A percentile compares a stretch with the other conserved stretches of the same genome.
Evolutionary conservation across 345 rosid genomes (phyloP).

Genomic region (Raphanus sativus): DNA sequence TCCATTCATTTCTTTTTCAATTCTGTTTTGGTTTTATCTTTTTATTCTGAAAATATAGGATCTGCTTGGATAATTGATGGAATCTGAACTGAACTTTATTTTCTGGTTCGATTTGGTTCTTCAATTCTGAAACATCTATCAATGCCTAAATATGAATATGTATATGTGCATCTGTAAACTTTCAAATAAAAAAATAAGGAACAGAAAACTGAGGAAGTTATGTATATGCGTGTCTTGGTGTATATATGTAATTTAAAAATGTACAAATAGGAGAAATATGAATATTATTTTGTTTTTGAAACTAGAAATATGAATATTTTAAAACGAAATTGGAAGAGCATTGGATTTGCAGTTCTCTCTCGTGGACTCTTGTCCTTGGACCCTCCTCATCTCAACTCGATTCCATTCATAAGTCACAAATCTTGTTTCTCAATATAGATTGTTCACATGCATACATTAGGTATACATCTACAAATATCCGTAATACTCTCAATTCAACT

Average conservation of each 20-base stretch:
- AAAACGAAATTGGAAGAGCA: constrained; percentile 37
- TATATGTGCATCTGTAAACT: not conserved
- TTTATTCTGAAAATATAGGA: too few species aligned
- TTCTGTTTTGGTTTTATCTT: too few species aligned
- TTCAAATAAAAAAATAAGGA: not conserved
- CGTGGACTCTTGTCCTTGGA: constrained; percentile 60
- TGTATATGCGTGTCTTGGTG: constrained; percentile 5
- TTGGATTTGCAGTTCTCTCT: constrained; percentile 51
- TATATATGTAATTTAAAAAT: constrained; percentile 2
- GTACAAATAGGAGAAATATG: not conserved
- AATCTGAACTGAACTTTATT: too few species aligned
- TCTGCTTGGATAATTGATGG: too few species aligned
- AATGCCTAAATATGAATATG: not conserved
- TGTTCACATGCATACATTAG: constrained; percentile 25
- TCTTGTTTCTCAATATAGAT: constrained; percentile 13
- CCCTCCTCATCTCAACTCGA: constrained; percentile 37
- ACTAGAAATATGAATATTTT: not conserved
- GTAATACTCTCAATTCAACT: not conserved
- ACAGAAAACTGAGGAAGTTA: not conserved
- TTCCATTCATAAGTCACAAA: constrained; percentile 26
- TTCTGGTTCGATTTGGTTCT: too few species aligned
- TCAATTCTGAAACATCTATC: too few species aligned
- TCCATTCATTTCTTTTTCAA: too few species aligned
- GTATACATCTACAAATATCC: not conserved
- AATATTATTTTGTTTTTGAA: not conserved